These are phyloP conservation scores for Suhomyces taliae DNA, from an alignment of 1,139 yeast species.

Conservation along the genomic window DNA sequence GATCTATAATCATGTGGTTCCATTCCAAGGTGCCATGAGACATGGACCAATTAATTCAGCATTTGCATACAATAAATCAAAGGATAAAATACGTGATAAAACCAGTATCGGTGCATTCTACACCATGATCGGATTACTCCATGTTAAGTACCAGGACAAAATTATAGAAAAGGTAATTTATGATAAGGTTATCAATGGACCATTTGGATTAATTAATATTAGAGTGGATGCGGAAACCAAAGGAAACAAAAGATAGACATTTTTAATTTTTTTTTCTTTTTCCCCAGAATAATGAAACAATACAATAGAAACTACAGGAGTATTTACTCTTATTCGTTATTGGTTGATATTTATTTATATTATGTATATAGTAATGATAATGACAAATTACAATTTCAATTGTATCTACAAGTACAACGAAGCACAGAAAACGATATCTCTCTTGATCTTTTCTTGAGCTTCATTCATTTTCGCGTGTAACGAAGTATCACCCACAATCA, in stretches of 20 bases:
- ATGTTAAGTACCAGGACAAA: conserved; percentile 25
- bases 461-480: conserved; percentile 85
- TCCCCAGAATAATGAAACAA: not conserved
- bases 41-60: conserved; percentile 15
- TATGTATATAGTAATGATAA: not conserved
- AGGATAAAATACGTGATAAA: conserved; percentile 20
- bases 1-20: conserved; percentile 29
- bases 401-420: conserved; percentile 68
- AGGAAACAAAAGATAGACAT: not conserved
- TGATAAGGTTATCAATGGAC: conserved; percentile 32
- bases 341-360: too few relatives aligned
- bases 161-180: conserved; percentile 29
- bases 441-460: conserved; percentile 92
- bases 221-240: conserved; percentile 7
- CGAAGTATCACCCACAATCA: conserved; percentile 89
- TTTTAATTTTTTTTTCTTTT: too few relatives aligned
- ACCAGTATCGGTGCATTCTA: conserved; percentile 40
- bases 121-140: conserved; percentile 39
- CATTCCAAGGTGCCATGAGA: conserved; percentile 31
- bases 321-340: too few relatives aligned
- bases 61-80: conserved; percentile 12
- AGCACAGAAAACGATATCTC: conserved; percentile 97
- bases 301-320: too few relatives aligned
- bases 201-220: conserved; percentile 16
- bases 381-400: not conserved